These are phyloP conservation scores for Potentilla sterilis DNA, from an alignment of 306 rosid species.

Conservation along the genomic window DNA sequence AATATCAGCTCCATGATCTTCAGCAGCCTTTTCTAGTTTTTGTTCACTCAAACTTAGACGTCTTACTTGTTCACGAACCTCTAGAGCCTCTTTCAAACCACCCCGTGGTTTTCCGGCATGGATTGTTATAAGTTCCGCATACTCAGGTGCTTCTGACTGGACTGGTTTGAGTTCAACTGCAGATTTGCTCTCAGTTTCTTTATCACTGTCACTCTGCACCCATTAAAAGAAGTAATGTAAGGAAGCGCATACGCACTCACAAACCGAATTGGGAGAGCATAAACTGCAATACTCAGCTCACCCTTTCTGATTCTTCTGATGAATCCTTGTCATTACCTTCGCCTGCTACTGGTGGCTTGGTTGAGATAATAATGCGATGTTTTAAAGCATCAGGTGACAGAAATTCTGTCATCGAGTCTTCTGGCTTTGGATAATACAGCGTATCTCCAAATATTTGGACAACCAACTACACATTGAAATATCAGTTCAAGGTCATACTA, in stretches of 20 bases:
- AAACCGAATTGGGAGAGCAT: conserved; percentile 16
- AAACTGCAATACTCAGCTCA: conserved; percentile 25
- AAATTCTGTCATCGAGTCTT: conserved; percentile 48
- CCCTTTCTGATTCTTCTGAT: conserved; percentile 55
- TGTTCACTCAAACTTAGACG: conserved; percentile 91
- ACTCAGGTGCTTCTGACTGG: conserved; percentile 46
- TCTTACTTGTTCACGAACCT: conserved; percentile 49
- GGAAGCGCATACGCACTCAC: background rate
- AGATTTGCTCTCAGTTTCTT: conserved; percentile 45
- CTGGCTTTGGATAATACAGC: conserved; percentile 60
- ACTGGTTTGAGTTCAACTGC: conserved; percentile 39
- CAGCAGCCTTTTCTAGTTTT: conserved; percentile 57
- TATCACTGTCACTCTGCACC: conserved; percentile 50
- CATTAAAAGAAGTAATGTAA: conserved; percentile 17
- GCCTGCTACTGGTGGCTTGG: conserved; percentile 80
- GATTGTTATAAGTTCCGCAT: conserved; percentile 78
- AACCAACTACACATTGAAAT: conserved; percentile 49
- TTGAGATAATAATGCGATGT: conserved; percentile 67
- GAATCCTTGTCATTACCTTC: conserved; percentile 48
- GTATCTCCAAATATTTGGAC: conserved; percentile 65
- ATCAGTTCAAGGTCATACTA: conserved; percentile 10
- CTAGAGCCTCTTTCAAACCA: conserved; percentile 49
- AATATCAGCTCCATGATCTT: conserved; percentile 52
- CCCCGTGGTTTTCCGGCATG: conserved; percentile 90
- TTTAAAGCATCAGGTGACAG: conserved; percentile 81